Conservation (phyloP, 164 flowering plant species). For the Chloranthus sessilifolius region DNA sequence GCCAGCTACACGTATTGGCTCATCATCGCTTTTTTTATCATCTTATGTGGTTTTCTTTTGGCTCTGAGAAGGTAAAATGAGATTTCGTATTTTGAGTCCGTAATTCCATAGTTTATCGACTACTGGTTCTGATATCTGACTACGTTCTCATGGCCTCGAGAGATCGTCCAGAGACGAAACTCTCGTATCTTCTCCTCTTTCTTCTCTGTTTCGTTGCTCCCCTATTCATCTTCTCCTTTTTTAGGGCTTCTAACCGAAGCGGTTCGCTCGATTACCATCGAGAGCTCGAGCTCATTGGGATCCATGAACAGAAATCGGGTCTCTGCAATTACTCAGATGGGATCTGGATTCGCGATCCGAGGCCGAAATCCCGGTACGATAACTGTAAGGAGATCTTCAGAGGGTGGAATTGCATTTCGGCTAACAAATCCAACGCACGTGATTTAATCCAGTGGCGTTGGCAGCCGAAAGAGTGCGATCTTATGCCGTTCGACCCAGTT, state of each 20-base stretch:
- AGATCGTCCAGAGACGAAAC: slow-evolving; percentile 4
- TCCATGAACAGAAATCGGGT: background rate
- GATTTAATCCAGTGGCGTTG: slow-evolving; percentile 71
- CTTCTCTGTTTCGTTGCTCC: slow-evolving; percentile 44
- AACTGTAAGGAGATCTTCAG: slow-evolving; percentile 91
- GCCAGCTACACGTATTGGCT: too few species aligned
- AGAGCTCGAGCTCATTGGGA: background rate
- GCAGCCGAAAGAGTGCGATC: slow-evolving; percentile 63
- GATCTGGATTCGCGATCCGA: slow-evolving; percentile 70
- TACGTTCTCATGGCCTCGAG: slow-evolving; percentile 4
- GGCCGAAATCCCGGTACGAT: slow-evolving; percentile 42
- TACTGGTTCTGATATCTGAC: too few species aligned
- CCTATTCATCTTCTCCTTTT: slow-evolving; percentile 42
- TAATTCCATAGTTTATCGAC: too few species aligned
- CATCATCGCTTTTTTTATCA: too few species aligned
- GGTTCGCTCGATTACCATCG: background rate
- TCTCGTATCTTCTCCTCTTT: slow-evolving; percentile 36
- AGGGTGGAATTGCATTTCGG: slow-evolving; percentile 86
- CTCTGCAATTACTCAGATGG: slow-evolving; percentile 66
- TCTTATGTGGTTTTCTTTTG: too few species aligned
- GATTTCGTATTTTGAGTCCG: too few species aligned
- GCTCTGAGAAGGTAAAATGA: too few species aligned
- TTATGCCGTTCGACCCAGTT: slow-evolving; percentile 62
- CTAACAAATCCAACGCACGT: slow-evolving; percentile 53
- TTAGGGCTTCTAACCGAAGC: slow-evolving; percentile 15